A percentile compares a stretch with the other conserved stretches of the same genome.
phyloP scores from a whole-genome alignment of 352 stramenopile genomes.

The Phytopythium vexans region DNA sequence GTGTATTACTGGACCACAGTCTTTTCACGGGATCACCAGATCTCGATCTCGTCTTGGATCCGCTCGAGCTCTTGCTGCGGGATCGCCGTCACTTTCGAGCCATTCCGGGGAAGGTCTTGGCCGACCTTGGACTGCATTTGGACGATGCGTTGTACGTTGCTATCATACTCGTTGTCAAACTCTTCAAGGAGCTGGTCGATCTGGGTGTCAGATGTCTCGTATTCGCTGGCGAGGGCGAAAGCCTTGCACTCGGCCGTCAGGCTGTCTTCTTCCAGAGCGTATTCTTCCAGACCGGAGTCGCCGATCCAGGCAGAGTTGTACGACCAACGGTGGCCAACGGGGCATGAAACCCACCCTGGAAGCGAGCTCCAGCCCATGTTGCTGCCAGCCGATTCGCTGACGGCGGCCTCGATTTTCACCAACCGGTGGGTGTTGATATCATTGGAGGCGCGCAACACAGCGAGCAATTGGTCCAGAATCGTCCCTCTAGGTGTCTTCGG shows the following conservation, averaged over 20 bases:
- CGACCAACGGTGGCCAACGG: slow-evolving; percentile 40
- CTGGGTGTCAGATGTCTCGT: slow-evolving; percentile 12
- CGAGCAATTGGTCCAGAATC: slow-evolving; percentile 33
- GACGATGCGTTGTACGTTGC: slow-evolving; percentile 25
- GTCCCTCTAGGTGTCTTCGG: slow-evolving; percentile 2
- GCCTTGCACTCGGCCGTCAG: slow-evolving; percentile 18
- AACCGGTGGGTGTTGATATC: slow-evolving; percentile 44
- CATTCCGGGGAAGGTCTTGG: slow-evolving; percentile 45
- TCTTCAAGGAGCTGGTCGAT: slow-evolving; percentile 6
- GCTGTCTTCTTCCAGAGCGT: slow-evolving; percentile 46
- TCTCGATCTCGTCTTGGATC: slow-evolving; percentile 77
- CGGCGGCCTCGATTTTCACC: slow-evolving; percentile 18
- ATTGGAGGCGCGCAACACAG: slow-evolving; percentile 40
- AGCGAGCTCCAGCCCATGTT: slow-evolving; percentile 30
- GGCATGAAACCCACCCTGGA: slow-evolving; percentile 32
- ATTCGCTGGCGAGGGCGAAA: slow-evolving; percentile 30
- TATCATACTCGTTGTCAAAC: slow-evolving; percentile 38
- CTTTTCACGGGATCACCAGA: slow-evolving; percentile 34
- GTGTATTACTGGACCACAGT: slow-evolving; percentile 1
- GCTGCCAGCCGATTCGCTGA: slow-evolving; percentile 11
- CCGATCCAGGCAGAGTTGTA: slow-evolving; percentile 15
- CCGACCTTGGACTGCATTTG: slow-evolving; percentile 38
- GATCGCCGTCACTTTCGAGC: slow-evolving; percentile 38
- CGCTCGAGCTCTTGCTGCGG: slow-evolving; percentile 68
- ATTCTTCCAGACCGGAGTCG: slow-evolving; percentile 24